Percentiles rank a stretch among this genome's conserved stretches.
Evolutionary conservation across 345 rosid species (phyloP).

Genomic region (Eucalyptus grandis): DNA sequence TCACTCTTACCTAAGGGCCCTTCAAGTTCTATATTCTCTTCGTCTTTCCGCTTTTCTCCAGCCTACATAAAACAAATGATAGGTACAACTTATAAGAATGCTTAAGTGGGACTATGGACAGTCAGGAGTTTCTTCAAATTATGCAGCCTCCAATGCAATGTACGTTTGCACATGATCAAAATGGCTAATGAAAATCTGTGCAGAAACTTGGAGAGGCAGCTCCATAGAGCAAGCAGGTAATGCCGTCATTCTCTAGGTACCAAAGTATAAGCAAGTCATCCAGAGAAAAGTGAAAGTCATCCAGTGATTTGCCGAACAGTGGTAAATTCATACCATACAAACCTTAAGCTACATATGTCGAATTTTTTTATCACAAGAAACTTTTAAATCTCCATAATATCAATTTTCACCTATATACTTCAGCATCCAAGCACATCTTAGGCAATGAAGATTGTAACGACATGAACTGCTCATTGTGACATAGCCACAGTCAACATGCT

Average conservation of each 20-base stretch:
- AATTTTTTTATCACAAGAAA: not conserved
- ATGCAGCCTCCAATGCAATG: not conserved
- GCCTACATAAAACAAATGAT: slow-evolving; percentile 34
- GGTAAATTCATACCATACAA: not conserved
- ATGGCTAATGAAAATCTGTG: not conserved
- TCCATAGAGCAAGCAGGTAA: not conserved
- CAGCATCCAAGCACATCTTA: not conserved
- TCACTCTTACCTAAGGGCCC: slow-evolving; percentile 81
- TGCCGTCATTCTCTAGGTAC: not conserved
- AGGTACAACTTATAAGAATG: not conserved
- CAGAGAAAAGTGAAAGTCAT: not conserved
- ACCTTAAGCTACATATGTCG: not conserved
- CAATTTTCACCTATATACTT: not conserved
- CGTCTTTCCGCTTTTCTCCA: slow-evolving; percentile 96
- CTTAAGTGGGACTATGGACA: not conserved
- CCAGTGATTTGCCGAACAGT: not conserved
- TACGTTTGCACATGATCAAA: not conserved
- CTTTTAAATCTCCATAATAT: not conserved
- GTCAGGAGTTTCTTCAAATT: not conserved
- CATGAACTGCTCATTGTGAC: not conserved
- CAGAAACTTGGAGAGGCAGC: not conserved
- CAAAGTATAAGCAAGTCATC: not conserved
- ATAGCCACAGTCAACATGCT: not conserved
- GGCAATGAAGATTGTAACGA: not conserved
- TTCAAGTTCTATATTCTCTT: slow-evolving; percentile 88